phyloP scores from a whole-genome alignment of 108 stramenopile genomes.

The Pseudonitzschia multistriata region DNA sequence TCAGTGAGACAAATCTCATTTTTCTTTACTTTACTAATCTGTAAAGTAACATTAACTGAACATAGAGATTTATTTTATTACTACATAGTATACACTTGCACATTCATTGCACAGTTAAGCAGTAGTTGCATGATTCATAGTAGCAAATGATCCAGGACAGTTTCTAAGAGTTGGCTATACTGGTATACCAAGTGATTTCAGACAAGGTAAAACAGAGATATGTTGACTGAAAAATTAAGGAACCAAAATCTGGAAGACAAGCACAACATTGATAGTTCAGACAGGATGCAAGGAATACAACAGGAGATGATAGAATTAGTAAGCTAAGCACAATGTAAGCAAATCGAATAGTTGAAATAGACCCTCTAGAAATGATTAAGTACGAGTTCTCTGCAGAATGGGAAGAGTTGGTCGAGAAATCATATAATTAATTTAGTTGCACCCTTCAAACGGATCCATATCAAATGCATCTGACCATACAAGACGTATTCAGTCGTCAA shows the following conservation, averaged over 20 bases:
- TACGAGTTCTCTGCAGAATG: not conserved
- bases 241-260: conserved; percentile 23
- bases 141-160: no score
- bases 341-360: conserved; percentile 64
- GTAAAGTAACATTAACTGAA: no score
- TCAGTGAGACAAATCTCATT: no score
- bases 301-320: conserved; percentile 62
- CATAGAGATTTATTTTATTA: no score
- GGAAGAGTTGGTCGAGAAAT: not conserved
- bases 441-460: not conserved
- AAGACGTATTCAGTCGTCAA: no score
- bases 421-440: not conserved
- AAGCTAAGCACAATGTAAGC: conserved; percentile 49
- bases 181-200: no score
- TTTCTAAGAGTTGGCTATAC: no score
- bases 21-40: no score
- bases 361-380: conserved; percentile 53
- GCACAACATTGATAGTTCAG: conserved; percentile 47
- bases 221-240: conserved; percentile 44
- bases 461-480: no score
- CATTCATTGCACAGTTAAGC: no score
- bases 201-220: conserved; percentile 58
- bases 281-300: conserved; percentile 61
- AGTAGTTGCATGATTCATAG: no score
- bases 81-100: no score